These are phyloP conservation scores for Protomyces macrosporus DNA, from an alignment of 1,139 yeast species.

Conservation along the genomic window DNA sequence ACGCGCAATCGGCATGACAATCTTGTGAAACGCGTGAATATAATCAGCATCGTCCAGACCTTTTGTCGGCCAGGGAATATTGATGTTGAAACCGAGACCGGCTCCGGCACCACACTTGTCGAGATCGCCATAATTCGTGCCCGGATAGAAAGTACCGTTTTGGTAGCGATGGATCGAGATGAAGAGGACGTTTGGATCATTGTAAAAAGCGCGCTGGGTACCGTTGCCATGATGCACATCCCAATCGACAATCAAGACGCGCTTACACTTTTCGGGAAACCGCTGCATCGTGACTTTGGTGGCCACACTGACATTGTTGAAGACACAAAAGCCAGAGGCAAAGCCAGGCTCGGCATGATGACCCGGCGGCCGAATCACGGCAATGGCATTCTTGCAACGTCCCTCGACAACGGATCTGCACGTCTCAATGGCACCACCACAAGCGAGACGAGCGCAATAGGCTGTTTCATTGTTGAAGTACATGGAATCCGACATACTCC, in stretches of 20 bases:
- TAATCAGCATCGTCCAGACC: constrained; percentile 97
- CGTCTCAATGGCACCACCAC: constrained; percentile 97
- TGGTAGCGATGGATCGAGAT: constrained; percentile 90
- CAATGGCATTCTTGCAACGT: constrained; percentile 80
- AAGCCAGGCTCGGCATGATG: constrained; percentile 98
- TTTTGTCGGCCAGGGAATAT: constrained; percentile 89
- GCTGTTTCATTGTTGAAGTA: constrained; percentile 89
- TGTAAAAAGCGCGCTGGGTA: constrained; percentile 83
- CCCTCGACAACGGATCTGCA: constrained; percentile 95
- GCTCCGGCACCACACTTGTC: constrained; percentile 75
- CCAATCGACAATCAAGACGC: constrained; percentile 88
- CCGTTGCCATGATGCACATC: constrained; percentile 87
- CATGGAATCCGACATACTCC: constrained; percentile 90
- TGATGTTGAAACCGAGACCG: constrained; percentile 76
- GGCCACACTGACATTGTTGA: constrained; percentile 95
- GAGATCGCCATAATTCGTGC: constrained; percentile 68
- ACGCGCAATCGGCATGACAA: constrained; percentile 81
- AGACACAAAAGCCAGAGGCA: constrained; percentile 95
- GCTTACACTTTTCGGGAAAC: constrained; percentile 83
- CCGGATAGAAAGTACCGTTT: constrained; percentile 89
- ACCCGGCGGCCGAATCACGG: constrained; percentile 97
- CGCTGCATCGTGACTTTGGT: constrained; percentile 75
- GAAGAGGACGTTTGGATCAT: constrained; percentile 85
- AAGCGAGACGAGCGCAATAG: constrained; percentile 80
- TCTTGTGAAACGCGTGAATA: constrained; percentile 79